Evolutionary conservation across 2,329 filamentous ascomycete species (phyloP).

Genomic region (Dothistroma septosporum): DNA sequence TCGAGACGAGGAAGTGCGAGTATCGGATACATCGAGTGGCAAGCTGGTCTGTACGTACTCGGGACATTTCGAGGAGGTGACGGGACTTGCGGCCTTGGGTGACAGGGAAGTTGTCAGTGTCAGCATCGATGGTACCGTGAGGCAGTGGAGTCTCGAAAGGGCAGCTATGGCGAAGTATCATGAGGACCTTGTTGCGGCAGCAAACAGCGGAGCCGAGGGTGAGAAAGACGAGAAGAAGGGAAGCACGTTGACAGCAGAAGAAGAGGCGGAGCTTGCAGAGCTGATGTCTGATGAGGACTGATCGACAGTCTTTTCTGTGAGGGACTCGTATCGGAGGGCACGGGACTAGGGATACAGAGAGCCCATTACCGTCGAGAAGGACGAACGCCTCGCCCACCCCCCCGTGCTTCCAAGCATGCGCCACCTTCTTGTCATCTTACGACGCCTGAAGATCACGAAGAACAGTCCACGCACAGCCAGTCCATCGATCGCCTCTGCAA

Average conservation of each 20-base stretch:
- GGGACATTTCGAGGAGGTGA: slow-evolving; percentile 93
- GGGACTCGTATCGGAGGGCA: background rate
- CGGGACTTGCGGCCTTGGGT: slow-evolving; percentile 61
- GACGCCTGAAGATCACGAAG: slow-evolving; percentile 1
- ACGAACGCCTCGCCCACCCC: slow-evolving; percentile 3
- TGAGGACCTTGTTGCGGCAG: slow-evolving; percentile 48
- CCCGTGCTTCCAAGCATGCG: background rate
- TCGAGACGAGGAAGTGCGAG: slow-evolving; percentile 82
- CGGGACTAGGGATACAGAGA: background rate
- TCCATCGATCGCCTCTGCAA: slow-evolving; percentile 12
- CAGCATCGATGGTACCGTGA: slow-evolving; percentile 82
- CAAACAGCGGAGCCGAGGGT: slow-evolving; percentile 42
- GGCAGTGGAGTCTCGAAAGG: slow-evolving; percentile 72
- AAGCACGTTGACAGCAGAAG: slow-evolving; percentile 71
- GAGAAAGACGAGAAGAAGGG: slow-evolving; percentile 42
- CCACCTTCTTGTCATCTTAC: background rate
- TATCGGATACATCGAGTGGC: slow-evolving; percentile 63
- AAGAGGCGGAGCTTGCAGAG: slow-evolving; percentile 83
- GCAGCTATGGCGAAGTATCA: slow-evolving; percentile 55
- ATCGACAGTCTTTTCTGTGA: background rate
- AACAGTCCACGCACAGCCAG: slow-evolving; percentile 20
- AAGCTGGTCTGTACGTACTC: slow-evolving; percentile 40
- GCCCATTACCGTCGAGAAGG: background rate
- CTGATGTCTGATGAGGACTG: slow-evolving; percentile 73
- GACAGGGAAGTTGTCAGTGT: slow-evolving; percentile 65